phyloP scores from a whole-genome alignment of 106 monocot species.

The Apostasia shenzhenica region DNA sequence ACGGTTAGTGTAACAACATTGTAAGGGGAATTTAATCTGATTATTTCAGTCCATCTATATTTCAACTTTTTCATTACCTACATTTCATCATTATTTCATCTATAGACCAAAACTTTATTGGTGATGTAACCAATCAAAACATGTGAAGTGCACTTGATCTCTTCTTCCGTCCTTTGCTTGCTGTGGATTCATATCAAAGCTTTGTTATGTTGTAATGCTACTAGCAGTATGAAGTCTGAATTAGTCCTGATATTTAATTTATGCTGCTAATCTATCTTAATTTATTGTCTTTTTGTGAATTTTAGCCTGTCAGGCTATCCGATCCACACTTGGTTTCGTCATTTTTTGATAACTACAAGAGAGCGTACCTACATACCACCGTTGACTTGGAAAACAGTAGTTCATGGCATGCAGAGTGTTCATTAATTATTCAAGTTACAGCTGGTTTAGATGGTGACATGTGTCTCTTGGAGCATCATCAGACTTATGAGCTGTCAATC shows the following conservation, averaged over 20 bases:
- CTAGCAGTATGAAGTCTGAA: neutral
- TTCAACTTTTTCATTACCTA: too few relatives aligned
- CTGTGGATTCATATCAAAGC: too few relatives aligned
- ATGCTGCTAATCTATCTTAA: neutral
- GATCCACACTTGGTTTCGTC: slow-evolving; percentile 92
- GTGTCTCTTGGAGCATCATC: slow-evolving; percentile 70
- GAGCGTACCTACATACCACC: slow-evolving; percentile 76
- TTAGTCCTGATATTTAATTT: neutral
- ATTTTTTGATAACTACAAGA: slow-evolving; percentile 81
- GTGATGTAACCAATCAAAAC: neutral
- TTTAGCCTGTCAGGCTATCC: slow-evolving; percentile 87
- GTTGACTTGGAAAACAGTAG: slow-evolving; percentile 85
- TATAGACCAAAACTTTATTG: neutral
- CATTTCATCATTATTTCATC: too few relatives aligned
- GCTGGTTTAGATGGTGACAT: slow-evolving; percentile 66
- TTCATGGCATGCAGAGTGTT: slow-evolving; percentile 71
- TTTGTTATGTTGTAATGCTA: neutral
- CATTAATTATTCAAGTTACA: slow-evolving; percentile 71
- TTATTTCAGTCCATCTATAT: too few relatives aligned
- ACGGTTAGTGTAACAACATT: neutral
- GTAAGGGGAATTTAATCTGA: too few relatives aligned
- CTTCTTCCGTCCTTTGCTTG: neutral
- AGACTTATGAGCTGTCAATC: slow-evolving; percentile 47
- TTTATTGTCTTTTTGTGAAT: neutral
- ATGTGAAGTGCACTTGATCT: neutral